A percentile compares a stretch with the other conserved stretches of the same genome.
Evolutionary conservation across 352 stramenopile species (phyloP).

Genomic region (Pythium dissotocum): DNA sequence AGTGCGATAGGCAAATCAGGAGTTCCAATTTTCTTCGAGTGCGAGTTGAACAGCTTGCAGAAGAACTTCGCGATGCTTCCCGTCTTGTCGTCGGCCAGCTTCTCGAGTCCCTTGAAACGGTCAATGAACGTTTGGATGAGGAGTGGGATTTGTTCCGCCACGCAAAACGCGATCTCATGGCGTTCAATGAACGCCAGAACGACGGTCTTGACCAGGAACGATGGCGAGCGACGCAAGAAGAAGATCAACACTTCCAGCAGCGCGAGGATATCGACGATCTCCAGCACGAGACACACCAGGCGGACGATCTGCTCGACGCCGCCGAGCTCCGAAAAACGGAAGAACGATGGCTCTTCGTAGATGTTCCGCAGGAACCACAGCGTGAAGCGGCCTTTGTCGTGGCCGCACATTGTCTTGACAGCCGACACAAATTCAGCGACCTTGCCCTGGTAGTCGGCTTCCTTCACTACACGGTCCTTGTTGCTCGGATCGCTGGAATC

Average conservation of each 20-base stretch:
- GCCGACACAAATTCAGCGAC: constrained; percentile 80
- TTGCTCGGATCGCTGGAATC: constrained; percentile 40
- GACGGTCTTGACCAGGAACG: constrained; percentile 83
- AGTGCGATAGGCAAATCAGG: constrained; percentile 72
- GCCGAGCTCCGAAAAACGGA: constrained; percentile 79
- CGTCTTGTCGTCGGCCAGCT: constrained; percentile 69
- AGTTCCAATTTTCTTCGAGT: constrained; percentile 83
- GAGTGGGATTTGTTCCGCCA: constrained; percentile 78
- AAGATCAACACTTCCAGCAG: constrained; percentile 85
- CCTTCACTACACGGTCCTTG: constrained; percentile 57
- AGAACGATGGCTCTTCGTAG: constrained; percentile 79
- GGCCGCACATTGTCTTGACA: constrained; percentile 85
- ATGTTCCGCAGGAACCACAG: constrained; percentile 83
- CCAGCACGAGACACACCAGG: constrained; percentile 75
- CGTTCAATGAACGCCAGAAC: constrained; percentile 82
- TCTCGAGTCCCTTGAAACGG: constrained; percentile 71
- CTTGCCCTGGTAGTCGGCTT: constrained; percentile 84
- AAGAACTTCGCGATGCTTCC: constrained; percentile 80
- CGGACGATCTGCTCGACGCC: constrained; percentile 84
- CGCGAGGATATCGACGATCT: constrained; percentile 80
- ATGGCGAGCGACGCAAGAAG: constrained; percentile 70
- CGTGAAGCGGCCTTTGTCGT: constrained; percentile 85
- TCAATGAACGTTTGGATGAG: constrained; percentile 84
- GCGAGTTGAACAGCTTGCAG: constrained; percentile 81
- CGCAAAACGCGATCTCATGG: constrained; percentile 82